Percentiles rank a stretch among this genome's conserved stretches.
Evolutionary conservation across 2,329 filamentous ascomycete genomes (phyloP).

Genomic region (Alternaria triticimaculans): DNA sequence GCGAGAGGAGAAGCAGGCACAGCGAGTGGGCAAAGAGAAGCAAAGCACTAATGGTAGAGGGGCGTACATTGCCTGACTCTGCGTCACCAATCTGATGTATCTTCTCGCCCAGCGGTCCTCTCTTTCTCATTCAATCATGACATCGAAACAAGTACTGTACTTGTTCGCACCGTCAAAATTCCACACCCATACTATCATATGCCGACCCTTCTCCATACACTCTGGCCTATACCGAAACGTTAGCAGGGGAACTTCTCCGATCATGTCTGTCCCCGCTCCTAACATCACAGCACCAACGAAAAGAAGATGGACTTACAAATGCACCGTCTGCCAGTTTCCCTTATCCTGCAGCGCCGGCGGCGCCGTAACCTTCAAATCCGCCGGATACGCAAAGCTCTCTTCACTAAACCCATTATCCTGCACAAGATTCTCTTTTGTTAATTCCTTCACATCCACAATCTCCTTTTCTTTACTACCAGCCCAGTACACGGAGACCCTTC

Average conservation of each 20-base stretch:
- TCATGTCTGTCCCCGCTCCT: not conserved
- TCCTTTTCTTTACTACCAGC: slow-evolving; percentile 25
- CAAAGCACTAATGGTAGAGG: slow-evolving; percentile 1
- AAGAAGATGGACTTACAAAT: slow-evolving; percentile 14
- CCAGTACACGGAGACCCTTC: slow-evolving; percentile 23
- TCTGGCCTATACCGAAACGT: slow-evolving; percentile 17
- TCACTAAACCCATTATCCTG: slow-evolving; percentile 30
- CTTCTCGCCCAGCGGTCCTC: not conserved
- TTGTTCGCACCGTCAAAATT: slow-evolving; percentile 18
- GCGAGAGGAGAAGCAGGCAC: slow-evolving; percentile 66
- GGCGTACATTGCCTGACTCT: not conserved
- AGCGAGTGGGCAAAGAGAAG: slow-evolving; percentile 32
- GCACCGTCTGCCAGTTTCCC: slow-evolving; percentile 35
- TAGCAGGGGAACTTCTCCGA: not conserved
- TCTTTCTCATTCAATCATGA: slow-evolving; percentile 21
- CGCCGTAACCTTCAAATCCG: slow-evolving; percentile 18
- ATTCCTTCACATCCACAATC: slow-evolving; percentile 28
- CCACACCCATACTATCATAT: slow-evolving; percentile 42
- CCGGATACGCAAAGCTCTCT: slow-evolving; percentile 30
- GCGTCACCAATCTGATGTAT: not conserved
- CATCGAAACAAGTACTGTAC: slow-evolving; percentile 36
- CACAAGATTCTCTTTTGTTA: slow-evolving; percentile 23
- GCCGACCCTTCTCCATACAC: slow-evolving; percentile 31
- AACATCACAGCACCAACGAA: not conserved
- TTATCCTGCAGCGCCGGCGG: slow-evolving; percentile 33